Evolutionary conservation across 345 rosid genomes (phyloP), one percentile per base, ranked within the genome.

Genomic region (Moricandia arvensis): DNA sequence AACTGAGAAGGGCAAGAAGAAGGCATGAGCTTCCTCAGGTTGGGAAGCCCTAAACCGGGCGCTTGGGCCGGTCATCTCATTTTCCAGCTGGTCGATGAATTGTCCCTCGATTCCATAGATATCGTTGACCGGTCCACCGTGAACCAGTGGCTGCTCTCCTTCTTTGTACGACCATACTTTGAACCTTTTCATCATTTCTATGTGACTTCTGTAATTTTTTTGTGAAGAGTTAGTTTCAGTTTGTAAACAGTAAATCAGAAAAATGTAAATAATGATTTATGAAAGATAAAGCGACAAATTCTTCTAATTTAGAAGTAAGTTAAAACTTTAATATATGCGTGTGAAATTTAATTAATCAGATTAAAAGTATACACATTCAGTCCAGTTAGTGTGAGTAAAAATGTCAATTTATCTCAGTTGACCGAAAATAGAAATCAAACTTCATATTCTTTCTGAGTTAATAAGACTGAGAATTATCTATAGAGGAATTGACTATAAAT

Each of bases 71-170:
- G 69, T 88, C 59, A 85, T 62, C 24, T 59, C 33, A 5, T 71
- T 65, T 21, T 6, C 67, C 0, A 76, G 75, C 54, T 88, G 92
- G 38, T 74, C 86, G 8, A 88, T 83, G 78, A 87, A 83, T 63
- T 87, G 90, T 11, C 91, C 91, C 8, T 87, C 94, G 5, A 83
- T 83, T 6, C 69, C 80, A 11, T 88, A 90, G n/a, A 90, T 80
- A 63, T 83, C 21, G 4, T 81, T 84, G 66, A 84, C 18, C 0
- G 89, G 92, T 2, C 86, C 89, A 4, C 15, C 31, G 58, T 90
- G 92, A 69, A 85, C 74, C 0, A 90, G 2, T 1, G 92, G 92
- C 29, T 21, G 77, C 38, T 86, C 89, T 37, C 92, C 90, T 84
- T 87, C 92, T 34, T 57, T 85, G 74, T 86, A 87, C 1, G 79